Conservation (phyloP, 176 grass and related monocot species). For the Tillandsia leiboldiana region DNA sequence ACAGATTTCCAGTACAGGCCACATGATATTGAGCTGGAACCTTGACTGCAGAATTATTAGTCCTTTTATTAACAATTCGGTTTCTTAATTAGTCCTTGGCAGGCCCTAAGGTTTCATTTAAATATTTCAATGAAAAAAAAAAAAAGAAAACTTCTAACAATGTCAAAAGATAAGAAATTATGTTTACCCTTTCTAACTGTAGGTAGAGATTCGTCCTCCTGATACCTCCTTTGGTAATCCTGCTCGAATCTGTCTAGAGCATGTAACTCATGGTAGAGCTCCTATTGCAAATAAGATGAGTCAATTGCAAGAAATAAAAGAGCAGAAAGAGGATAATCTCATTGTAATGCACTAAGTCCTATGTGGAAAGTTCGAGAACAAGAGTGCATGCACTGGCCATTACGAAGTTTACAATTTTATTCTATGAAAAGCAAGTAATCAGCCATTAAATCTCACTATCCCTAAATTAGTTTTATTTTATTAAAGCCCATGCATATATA, state of each 20-base stretch:
- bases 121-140: background rate
- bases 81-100: background rate
- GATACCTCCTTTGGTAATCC: conserved; percentile 74
- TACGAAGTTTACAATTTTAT: background rate
- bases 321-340: too few species aligned
- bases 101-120: background rate
- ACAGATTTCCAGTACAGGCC: background rate
- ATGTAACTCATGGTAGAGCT: conserved; percentile 90
- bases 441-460: conserved; percentile 17
- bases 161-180: background rate
- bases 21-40: background rate
- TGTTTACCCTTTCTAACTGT: conserved; percentile 54
- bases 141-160: background rate
- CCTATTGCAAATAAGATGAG: conserved; percentile 31
- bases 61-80: background rate
- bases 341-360: background rate
- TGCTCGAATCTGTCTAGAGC: conserved; percentile 81
- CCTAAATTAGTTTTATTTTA: background rate
- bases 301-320: background rate
- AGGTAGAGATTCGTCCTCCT: conserved; percentile 63
- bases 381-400: too few species aligned
- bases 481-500: background rate
- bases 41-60: background rate
- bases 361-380: too few species aligned
- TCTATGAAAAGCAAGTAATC: background rate